A percentile compares a stretch with the other conserved stretches of the same genome.
phyloP scores from a whole-genome alignment of 1,139 yeast species.

The Nakaseomyces uthaithaninus region DNA sequence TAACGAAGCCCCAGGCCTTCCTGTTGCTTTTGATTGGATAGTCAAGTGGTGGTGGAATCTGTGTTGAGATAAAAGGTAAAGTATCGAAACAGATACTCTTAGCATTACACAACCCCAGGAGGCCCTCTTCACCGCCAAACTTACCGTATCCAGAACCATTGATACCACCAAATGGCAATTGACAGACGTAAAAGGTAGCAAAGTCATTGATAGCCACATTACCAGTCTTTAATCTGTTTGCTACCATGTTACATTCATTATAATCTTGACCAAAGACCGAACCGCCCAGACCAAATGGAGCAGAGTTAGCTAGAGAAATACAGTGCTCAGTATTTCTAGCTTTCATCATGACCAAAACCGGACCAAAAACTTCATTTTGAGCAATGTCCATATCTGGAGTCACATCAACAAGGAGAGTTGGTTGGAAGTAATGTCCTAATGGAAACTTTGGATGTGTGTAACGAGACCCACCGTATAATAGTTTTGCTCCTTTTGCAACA shows the following conservation, averaged over 20 bases:
- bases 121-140: slow-evolving; percentile 95
- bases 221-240: slow-evolving; percentile 63
- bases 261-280: slow-evolving; percentile 71
- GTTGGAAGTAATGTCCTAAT: slow-evolving; percentile 86
- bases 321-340: slow-evolving; percentile 64
- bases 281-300: slow-evolving; percentile 84
- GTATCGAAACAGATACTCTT: slow-evolving; percentile 83
- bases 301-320: slow-evolving; percentile 70
- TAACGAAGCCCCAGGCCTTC: slow-evolving; percentile 82
- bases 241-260: slow-evolving; percentile 51
- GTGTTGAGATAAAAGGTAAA: slow-evolving; percentile 66
- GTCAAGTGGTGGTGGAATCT: slow-evolving; percentile 80
- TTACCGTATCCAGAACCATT: slow-evolving; percentile 93
- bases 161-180: slow-evolving; percentile 91
- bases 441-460: slow-evolving; percentile 86
- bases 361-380: slow-evolving; percentile 88
- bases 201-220: slow-evolving; percentile 95
- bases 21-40: slow-evolving; percentile 79
- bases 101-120: slow-evolving; percentile 77
- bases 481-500: slow-evolving; percentile 67
- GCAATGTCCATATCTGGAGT: slow-evolving; percentile 72
- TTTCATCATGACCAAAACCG: slow-evolving; percentile 68
- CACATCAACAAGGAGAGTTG: slow-evolving; percentile 79
- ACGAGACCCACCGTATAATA: slow-evolving; percentile 71
- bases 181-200: slow-evolving; percentile 92